Evolutionary conservation across 1,139 yeast genomes (phyloP).

Genomic region (Taphrina wiesneri): DNA sequence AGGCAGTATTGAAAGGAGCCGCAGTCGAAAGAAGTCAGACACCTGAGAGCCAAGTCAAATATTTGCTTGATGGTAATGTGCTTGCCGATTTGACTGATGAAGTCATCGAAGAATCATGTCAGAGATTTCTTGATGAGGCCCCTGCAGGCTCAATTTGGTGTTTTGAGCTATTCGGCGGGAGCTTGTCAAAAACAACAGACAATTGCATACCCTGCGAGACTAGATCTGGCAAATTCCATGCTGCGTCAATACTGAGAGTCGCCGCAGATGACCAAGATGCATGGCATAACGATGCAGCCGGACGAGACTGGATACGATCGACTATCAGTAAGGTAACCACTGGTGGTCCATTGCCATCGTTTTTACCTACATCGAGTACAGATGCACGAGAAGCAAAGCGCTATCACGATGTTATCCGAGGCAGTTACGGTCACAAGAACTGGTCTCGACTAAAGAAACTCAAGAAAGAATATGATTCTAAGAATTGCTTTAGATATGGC

Average conservation of each 20-base stretch:
- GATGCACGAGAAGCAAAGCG: conserved; percentile 13
- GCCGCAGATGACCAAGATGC: conserved; percentile 1
- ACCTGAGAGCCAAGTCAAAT: conserved; percentile 10
- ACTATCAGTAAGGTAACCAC: conserved; percentile 3
- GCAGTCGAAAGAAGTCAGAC: not conserved
- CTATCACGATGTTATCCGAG: conserved; percentile 18
- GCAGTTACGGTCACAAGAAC: conserved; percentile 18
- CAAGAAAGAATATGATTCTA: conserved; percentile 1
- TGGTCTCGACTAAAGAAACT: conserved; percentile 15
- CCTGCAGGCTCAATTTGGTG: conserved; percentile 20
- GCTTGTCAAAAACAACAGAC: not conserved
- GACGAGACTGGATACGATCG: conserved; percentile 20
- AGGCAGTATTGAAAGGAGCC: conserved; percentile 19
- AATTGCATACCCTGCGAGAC: not conserved
- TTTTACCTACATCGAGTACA: conserved; percentile 4
- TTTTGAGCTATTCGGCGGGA: conserved; percentile 14
- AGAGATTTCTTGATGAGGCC: conserved; percentile 5
- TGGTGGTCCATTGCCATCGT: conserved; percentile 19
- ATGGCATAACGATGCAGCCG: conserved; percentile 9
- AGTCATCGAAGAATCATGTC: not conserved
- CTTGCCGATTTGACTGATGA: conserved; percentile 6
- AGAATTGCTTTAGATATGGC: conserved; percentile 8
- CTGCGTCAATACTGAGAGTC: conserved; percentile 7
- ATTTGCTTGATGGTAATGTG: conserved; percentile 13
- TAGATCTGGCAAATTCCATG: conserved; percentile 11